phyloP scores from a whole-genome alignment of 139 green algal genomes.

The Marvania coccoides region DNA sequence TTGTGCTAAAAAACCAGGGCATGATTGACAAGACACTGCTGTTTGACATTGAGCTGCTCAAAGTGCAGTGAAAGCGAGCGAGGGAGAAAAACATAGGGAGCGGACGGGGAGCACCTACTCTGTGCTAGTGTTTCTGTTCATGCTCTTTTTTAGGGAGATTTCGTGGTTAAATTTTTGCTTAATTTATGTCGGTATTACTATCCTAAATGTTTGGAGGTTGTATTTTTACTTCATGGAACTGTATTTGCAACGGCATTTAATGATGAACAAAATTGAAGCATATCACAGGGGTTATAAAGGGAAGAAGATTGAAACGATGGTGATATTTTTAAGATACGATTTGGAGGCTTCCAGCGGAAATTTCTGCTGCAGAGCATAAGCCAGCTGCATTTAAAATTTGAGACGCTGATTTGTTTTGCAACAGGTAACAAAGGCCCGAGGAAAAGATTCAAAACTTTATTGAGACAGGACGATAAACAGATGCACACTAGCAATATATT shows the following conservation, averaged over 20 bases:
- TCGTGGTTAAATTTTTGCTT: too few relatives aligned
- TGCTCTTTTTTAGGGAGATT: background rate
- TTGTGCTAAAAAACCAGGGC: slow-evolving; percentile 83
- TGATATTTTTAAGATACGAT: too few relatives aligned
- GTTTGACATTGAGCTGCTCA: slow-evolving; percentile 80
- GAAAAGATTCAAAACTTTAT: too few relatives aligned
- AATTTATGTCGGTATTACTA: background rate
- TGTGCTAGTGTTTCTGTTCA: background rate
- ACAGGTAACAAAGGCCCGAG: too few relatives aligned
- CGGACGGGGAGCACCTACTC: background rate
- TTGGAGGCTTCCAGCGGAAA: too few relatives aligned
- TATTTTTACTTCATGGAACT: background rate
- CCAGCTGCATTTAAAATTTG: too few relatives aligned
- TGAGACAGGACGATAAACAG: too few relatives aligned
- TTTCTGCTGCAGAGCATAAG: too few relatives aligned
- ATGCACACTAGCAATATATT: too few relatives aligned
- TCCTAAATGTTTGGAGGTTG: background rate
- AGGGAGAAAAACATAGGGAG: background rate
- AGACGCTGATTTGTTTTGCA: too few relatives aligned
- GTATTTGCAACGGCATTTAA: background rate
- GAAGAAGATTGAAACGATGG: too few relatives aligned
- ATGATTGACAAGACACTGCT: slow-evolving; percentile 86
- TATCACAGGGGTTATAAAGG: too few relatives aligned
- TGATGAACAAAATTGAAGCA: background rate
- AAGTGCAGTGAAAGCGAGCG: slow-evolving; percentile 19